phyloP scores from a whole-genome alignment of 148 eudicot species.

The Rhododendron griersonianum region DNA sequence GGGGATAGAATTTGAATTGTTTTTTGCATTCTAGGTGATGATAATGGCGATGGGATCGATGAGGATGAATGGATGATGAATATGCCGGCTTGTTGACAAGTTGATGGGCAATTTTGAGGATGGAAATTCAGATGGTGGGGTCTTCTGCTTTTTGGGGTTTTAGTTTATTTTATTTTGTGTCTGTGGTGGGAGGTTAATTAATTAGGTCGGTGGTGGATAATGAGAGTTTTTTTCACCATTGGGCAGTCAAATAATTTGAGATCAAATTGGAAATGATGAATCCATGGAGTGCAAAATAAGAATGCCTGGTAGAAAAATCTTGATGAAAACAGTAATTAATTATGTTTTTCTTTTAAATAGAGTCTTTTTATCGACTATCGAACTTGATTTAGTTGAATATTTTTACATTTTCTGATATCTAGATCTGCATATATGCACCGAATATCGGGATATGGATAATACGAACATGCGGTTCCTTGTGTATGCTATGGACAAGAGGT shows the following conservation, averaged over 20 bases:
- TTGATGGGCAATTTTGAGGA: neutral
- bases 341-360: no score
- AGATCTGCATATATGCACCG: no score
- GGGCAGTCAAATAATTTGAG: neutral
- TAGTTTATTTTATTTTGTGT: neutral
- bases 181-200: neutral
- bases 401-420: no score
- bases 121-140: neutral
- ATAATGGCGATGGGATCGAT: neutral
- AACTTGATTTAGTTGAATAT: no score
- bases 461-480: no score
- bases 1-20: neutral
- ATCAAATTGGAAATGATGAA: no score
- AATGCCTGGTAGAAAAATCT: neutral
- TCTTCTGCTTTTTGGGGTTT: neutral
- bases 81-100: neutral
- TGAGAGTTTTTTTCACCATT: neutral
- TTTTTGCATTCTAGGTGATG: neutral
- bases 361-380: no score
- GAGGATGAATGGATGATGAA: neutral
- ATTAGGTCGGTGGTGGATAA: neutral
- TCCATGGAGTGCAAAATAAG: no score
- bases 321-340: neutral
- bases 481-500: no score
- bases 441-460: no score